Evolutionary conservation across 2,329 filamentous ascomycete genomes (phyloP), one percentile per base, ranked within the genome.

Genomic region (Phialemonium atrogriseum): DNA sequence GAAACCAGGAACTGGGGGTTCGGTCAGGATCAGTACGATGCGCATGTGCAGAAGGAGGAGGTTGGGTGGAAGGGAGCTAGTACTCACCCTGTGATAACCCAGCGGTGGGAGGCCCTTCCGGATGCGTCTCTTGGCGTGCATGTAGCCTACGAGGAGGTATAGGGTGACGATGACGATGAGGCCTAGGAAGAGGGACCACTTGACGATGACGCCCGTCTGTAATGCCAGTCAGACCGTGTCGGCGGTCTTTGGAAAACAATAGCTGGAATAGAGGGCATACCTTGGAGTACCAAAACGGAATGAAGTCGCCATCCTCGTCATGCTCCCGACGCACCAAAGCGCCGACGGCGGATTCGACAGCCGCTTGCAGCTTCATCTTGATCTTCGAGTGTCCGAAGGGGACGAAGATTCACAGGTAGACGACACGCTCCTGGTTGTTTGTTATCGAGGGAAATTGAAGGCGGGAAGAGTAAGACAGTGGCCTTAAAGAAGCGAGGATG

Each of bases 111-210:
- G 60, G 2, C 82, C 82, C 52, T 77, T 79, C 38, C 62, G 66
- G 41, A 88, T 64, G 27, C 84, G 68, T 27, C 59, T 58, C 51
- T 73, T 73, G 27, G 83, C 84, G 56, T 89, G 84, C 27, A 73
- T 57, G 53, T 82, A 81, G 38, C 81, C 82, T 37, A 73, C 64
- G 33, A 84, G 43, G 46, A 87, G 63, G 64, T 77, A 85, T 24
- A 66, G 46, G 32, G 74, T 52, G 47, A 84, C 56, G 37, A 76
- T 34, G 34, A 68, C 36, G 45, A 84, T 62, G 42, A 89, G 51
- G 39, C 64, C 59, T 38, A 72, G 69, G 48, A 88, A 74, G 37
- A 89, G 58, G 27, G 70, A 66, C 73, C 82, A 89, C 56, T 84
- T 83, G 46, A 86, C 62, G 36, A 79, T 77, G 34, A 69, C 56